A percentile compares a stretch with the other conserved stretches of the same genome.
phyloP scores from a whole-genome alignment of 2,329 filamentous ascomycete species.

The Sporothrix schenckii region DNA sequence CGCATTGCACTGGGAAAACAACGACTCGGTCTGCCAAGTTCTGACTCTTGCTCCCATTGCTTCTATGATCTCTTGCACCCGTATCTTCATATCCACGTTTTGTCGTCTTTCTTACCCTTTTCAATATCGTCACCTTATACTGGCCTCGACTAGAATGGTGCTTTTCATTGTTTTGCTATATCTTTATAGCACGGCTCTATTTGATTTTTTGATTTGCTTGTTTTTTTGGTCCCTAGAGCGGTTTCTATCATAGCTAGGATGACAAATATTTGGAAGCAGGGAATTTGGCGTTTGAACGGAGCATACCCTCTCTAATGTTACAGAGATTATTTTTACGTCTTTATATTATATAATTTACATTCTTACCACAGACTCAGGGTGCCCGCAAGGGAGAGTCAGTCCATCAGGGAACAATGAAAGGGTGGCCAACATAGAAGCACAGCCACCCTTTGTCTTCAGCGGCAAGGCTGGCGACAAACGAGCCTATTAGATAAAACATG shows the following conservation, averaged over 20 bases:
- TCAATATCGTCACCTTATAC: too few relatives aligned
- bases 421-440: not conserved
- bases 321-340: not conserved
- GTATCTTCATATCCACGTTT: too few relatives aligned
- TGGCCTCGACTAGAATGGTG: too few relatives aligned
- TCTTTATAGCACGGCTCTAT: not conserved
- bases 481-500: not conserved
- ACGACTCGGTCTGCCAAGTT: not conserved
- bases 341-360: not conserved
- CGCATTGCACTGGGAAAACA: not conserved
- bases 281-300: conserved; percentile 13
- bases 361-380: not conserved
- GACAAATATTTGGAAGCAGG: conserved; percentile 5
- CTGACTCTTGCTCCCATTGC: not conserved
- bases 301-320: conserved; percentile 12
- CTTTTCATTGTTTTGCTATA: not conserved
- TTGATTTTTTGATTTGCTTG: not conserved
- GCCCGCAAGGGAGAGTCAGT: too few relatives aligned
- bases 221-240: not conserved
- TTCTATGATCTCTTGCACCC: too few relatives aligned
- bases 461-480: conserved; percentile 6
- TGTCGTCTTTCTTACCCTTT: too few relatives aligned
- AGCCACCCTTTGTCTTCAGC: not conserved
- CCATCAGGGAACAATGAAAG: not conserved
- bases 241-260: not conserved